Conservation (phyloP, 2,329 filamentous ascomycete genomes). For the Graphilbum fragrans region DNA sequence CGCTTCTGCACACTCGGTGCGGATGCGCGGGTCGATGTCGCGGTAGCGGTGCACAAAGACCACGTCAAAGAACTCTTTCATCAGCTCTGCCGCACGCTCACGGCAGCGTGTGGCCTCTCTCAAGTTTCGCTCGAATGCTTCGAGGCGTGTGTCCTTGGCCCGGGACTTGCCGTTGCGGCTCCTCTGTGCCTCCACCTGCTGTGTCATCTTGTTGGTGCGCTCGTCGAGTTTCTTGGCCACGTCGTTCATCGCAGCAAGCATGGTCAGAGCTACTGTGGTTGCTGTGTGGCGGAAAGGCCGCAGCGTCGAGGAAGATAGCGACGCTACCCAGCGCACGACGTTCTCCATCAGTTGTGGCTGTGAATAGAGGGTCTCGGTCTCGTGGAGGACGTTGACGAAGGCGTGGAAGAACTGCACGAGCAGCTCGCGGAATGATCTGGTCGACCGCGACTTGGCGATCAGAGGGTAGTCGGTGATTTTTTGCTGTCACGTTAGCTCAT, state of each 20-base stretch:
- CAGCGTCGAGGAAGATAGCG: conserved; percentile 78
- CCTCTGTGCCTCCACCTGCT: conserved; percentile 67
- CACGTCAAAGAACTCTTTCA: conserved; percentile 81
- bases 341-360: conserved; percentile 74
- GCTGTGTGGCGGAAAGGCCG: conserved; percentile 91
- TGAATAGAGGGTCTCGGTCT: conserved; percentile 69
- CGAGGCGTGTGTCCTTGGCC: conserved; percentile 57
- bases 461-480: conserved; percentile 85
- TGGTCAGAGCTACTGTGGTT: conserved; percentile 69
- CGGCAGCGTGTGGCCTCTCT: conserved; percentile 58
- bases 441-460: conserved; percentile 67
- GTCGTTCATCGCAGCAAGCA: conserved; percentile 59
- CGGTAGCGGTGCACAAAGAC: conserved; percentile 94
- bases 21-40: conserved; percentile 81
- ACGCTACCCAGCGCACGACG: conserved; percentile 76
- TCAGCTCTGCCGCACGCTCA: conserved; percentile 55
- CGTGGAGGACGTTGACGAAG: conserved; percentile 66
- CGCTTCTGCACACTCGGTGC: conserved; percentile 76
- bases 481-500: conserved; percentile 30
- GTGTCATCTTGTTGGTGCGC: conserved; percentile 61
- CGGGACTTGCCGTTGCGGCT: conserved; percentile 52
- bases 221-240: conserved; percentile 31
- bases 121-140: conserved; percentile 60
- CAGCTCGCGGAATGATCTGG: conserved; percentile 63
- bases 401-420: conserved; percentile 69